Evolutionary conservation across 169 alveolate genomes (phyloP).

Genomic region (Theileria equi): DNA sequence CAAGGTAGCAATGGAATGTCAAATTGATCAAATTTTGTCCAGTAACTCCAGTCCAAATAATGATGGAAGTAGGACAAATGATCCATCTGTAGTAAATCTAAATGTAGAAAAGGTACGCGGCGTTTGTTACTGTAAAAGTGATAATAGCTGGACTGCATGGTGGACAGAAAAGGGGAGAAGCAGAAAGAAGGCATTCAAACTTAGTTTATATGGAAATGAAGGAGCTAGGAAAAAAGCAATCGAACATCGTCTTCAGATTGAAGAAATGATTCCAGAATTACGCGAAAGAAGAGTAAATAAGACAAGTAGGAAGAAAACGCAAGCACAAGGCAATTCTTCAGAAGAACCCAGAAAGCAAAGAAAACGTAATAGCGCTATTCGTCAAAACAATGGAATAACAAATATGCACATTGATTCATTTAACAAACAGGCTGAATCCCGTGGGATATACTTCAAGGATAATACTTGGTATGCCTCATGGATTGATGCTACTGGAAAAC

Average conservation of each 20-base stretch:
- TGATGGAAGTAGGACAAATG: slow-evolving; percentile 14
- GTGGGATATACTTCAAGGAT: slow-evolving; percentile 24
- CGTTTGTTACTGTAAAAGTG: slow-evolving; percentile 63
- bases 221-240: slow-evolving; percentile 75
- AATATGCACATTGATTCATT: not conserved
- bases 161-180: slow-evolving; percentile 66
- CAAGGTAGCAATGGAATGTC: slow-evolving; percentile 34
- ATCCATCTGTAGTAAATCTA: slow-evolving; percentile 5
- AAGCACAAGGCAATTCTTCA: not conserved
- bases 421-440: not conserved
- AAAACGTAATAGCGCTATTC: not conserved
- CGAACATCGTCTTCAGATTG: slow-evolving; percentile 66
- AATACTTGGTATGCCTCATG: slow-evolving; percentile 41
- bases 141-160: slow-evolving; percentile 69
- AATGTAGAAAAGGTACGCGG: slow-evolving; percentile 51
- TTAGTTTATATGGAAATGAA: slow-evolving; percentile 65
- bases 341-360: not conserved
- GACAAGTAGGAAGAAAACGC: not conserved
- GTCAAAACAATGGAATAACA: not conserved
- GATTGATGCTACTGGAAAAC: slow-evolving; percentile 21
- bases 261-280: slow-evolving; percentile 47
- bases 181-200: slow-evolving; percentile 63
- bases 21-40: slow-evolving; percentile 28
- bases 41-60: not conserved
- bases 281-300: not conserved